Conservation (phyloP, 2,329 filamentous ascomycete genomes). For the Aspergillus sp. region DNA sequence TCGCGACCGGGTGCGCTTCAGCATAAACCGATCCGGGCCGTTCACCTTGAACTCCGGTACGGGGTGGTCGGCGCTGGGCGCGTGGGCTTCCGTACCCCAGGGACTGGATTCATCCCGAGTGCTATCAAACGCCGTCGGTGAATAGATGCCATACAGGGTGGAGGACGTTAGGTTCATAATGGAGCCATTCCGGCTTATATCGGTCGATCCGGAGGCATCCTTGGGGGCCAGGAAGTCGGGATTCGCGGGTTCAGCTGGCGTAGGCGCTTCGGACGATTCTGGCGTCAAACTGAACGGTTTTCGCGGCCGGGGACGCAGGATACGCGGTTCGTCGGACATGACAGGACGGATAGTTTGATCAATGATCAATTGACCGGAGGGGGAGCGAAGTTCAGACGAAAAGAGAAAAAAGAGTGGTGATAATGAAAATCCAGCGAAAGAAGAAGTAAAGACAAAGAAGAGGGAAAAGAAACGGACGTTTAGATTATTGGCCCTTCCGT, state of each 20-base stretch:
- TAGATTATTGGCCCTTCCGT: too few relatives aligned
- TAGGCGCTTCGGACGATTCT: conserved; percentile 35
- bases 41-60: conserved; percentile 31
- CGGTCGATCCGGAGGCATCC: conserved; percentile 27
- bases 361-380: too few relatives aligned
- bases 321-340: conserved; percentile 40
- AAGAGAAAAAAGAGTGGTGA: too few relatives aligned
- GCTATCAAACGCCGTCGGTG: conserved; percentile 51
- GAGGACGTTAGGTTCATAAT: conserved; percentile 80
- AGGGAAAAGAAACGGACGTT: too few relatives aligned
- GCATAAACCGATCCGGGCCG: conserved; percentile 16
- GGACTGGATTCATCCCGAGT: conserved; percentile 58
- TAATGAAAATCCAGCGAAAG: too few relatives aligned
- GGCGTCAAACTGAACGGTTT: conserved; percentile 59
- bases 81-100: conserved; percentile 70
- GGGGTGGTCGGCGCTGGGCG: conserved; percentile 46
- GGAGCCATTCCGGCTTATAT: conserved; percentile 62
- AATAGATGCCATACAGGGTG: conserved; percentile 87
- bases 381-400: too few relatives aligned
- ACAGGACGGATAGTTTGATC: not conserved
- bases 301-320: conserved; percentile 63
- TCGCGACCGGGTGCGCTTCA: conserved; percentile 27
- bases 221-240: conserved; percentile 28
- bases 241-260: conserved; percentile 31
- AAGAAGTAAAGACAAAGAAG: too few relatives aligned